Evolutionary conservation across 2,329 filamentous ascomycete genomes (phyloP), one percentile per base, ranked within the genome.

Genomic region (Epichloe bromicola): DNA sequence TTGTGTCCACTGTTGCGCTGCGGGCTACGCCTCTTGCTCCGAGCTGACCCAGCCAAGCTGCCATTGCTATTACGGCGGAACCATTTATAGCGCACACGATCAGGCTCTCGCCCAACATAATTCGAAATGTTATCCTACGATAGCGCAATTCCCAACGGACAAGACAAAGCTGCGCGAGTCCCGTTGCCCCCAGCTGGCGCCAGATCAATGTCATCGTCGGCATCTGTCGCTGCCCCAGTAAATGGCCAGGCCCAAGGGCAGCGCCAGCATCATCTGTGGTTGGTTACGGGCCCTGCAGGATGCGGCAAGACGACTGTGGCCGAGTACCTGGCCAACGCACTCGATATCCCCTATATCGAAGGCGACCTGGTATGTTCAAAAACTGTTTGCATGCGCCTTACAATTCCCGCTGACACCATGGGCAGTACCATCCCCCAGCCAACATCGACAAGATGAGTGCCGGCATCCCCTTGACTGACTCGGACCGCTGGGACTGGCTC

Each of bases 401-500:
- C 8, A 2, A 17, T 17, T 12, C 11, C 15, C 5, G 14, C 49
- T 54, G 30, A 53, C 48, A 30, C 6, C 12, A 19, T 23, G 11
- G 45, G 34, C 58, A 85, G 81, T 95, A 83, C 64, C 86, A 89
- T 57, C 82, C 87, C 1, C 70, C 76, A 34, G 75, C 85, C 61
- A 96, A 91, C 70, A 83, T 90, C 59, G 83, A 90, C 50, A 98
- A 97, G 70, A 98, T 98, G 93, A 76, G 79, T 62, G 76, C 76
- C 58, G 88, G 88, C 58, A 83, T 82, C 51, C 89, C 93, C 2
- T 76, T 98, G 37, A 95, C 86, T 51, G 93, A 98, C 64, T 84
- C 83, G 53, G 93, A 98, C 70, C 85, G 93, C 56, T 97, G 93
- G 93, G 91, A 96, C 72, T 98, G 93, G 93, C 82, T 98, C 56